Conservation (phyloP, 805 yeast genomes). For the Metschnikowia reukaufii region DNA sequence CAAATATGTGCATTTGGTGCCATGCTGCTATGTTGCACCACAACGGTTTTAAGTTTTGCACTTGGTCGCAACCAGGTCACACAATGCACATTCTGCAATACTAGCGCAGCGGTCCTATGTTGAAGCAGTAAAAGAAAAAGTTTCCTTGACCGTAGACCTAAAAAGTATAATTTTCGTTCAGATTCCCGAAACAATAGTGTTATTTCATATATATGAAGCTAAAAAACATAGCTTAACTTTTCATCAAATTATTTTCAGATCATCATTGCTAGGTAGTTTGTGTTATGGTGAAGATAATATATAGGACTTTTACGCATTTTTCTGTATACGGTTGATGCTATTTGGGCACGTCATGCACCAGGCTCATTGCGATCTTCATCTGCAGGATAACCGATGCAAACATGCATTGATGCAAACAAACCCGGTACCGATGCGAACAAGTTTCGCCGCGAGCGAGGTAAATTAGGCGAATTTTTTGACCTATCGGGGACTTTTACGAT, state of each 20-base stretch:
- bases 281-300: neutral
- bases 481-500: too few species aligned
- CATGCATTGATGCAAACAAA: neutral
- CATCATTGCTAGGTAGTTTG: too few species aligned
- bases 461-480: neutral
- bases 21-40: neutral
- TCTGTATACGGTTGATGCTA: neutral
- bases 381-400: neutral
- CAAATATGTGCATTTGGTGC: neutral
- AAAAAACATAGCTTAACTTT: too few species aligned
- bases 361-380: neutral
- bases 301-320: neutral
- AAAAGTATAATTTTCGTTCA: too few species aligned
- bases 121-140: too few species aligned
- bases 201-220: too few species aligned
- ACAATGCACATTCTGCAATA: too few species aligned
- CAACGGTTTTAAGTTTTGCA: neutral
- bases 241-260: too few species aligned
- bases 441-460: neutral
- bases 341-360: neutral
- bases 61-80: too few species aligned
- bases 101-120: too few species aligned
- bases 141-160: too few species aligned
- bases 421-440: neutral
- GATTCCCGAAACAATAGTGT: too few species aligned